Percentiles rank a stretch among this genome's conserved stretches.
phyloP scores from a whole-genome alignment of 305 asterid genomes.

The Fraxinus sp. region DNA sequence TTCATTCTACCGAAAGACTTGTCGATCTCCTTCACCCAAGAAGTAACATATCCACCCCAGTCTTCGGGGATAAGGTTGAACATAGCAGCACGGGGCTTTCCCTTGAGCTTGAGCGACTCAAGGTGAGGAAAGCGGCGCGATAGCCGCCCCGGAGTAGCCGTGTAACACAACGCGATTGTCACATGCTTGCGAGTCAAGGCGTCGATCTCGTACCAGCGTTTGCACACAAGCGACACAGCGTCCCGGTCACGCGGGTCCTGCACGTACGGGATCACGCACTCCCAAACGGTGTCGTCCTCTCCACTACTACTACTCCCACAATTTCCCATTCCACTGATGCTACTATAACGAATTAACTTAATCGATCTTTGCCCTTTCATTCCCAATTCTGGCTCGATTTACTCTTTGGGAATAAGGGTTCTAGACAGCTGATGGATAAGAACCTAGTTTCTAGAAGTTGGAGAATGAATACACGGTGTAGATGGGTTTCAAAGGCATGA shows the following conservation, averaged over 20 bases:
- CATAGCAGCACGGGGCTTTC: conserved; percentile 99
- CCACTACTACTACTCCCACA: conserved; percentile 29
- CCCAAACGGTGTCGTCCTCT: conserved; percentile 66
- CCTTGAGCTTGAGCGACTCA: conserved; percentile 85
- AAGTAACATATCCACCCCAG: conserved; percentile 89
- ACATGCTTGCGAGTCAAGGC: conserved; percentile 79
- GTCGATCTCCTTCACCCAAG: conserved; percentile 66
- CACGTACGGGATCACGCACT: conserved; percentile 75
- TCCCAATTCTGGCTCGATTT: background rate
- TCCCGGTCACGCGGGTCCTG: conserved; percentile 71
- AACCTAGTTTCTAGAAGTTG: background rate
- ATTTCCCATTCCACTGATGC: background rate
- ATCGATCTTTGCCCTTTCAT: background rate
- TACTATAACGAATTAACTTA: background rate
- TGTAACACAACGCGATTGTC: conserved; percentile 84
- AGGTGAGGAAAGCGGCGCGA: conserved; percentile 64
- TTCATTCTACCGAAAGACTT: conserved; percentile 49
- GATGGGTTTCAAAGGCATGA: background rate
- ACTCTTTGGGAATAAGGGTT: background rate
- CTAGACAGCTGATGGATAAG: background rate
- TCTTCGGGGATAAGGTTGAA: conserved; percentile 85
- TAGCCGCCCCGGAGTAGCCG: conserved; percentile 60
- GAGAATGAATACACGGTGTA: background rate
- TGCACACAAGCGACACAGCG: conserved; percentile 62
- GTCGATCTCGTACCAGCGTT: conserved; percentile 73